Percentiles rank a stretch among this genome's conserved stretches.
Conservation (phyloP, 331 rosid genomes). For the Arachis monticola region DNA sequence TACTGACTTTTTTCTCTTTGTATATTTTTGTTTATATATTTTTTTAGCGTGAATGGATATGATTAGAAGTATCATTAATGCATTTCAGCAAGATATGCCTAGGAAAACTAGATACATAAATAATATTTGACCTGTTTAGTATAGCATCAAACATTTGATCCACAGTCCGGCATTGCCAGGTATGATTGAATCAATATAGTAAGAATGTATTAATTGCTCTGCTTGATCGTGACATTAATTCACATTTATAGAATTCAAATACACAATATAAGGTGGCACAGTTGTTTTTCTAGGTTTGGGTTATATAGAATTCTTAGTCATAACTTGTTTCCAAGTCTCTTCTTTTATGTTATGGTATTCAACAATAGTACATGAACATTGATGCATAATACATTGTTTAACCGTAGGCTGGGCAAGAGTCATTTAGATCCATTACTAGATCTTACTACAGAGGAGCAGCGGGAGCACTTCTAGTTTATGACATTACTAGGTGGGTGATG, state of each 20-base stretch:
- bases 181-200: background rate
- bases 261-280: background rate
- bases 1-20: conserved; percentile 11
- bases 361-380: conserved; percentile 25
- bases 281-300: background rate
- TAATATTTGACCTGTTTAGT: conserved; percentile 16
- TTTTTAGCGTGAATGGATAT: background rate
- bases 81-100: conserved; percentile 4
- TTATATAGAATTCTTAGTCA: background rate
- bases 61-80: background rate
- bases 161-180: conserved; percentile 7
- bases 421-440: conserved; percentile 94
- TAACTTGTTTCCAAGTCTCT: conserved; percentile 12
- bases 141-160: background rate
- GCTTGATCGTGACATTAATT: background rate
- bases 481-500: conserved; percentile 81
- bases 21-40: background rate
- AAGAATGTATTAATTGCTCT: conserved; percentile 9
- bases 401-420: conserved; percentile 94
- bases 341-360: background rate
- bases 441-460: conserved; percentile 97
- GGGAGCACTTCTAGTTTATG: conserved; percentile 94
- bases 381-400: conserved; percentile 27
- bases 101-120: conserved; percentile 7
- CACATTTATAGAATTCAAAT: conserved; percentile 12